Evolutionary conservation across 192 early-diverging fungal genomes (phyloP).

Genomic region (Dissophora ornata): DNA sequence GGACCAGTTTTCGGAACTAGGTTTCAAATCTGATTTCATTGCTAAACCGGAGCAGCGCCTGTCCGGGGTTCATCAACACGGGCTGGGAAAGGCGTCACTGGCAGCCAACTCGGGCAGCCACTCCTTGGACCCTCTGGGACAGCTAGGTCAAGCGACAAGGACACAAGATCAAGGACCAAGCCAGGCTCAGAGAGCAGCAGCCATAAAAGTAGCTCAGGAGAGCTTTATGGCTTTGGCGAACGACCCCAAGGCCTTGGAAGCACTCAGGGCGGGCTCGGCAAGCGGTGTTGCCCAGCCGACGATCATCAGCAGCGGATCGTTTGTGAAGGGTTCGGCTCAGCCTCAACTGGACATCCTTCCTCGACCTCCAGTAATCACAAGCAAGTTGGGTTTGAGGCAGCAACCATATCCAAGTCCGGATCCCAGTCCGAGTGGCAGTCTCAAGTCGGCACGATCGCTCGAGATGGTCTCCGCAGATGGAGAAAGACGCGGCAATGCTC

Average conservation of each 20-base stretch:
- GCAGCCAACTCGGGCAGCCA: conserved; percentile 9
- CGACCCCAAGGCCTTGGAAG: conserved; percentile 28
- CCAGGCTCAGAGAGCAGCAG: conserved; percentile 35
- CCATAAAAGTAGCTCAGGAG: conserved; percentile 28
- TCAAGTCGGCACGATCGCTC: conserved; percentile 6
- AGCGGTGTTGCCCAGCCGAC: conserved; percentile 7
- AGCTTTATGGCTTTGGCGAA: conserved; percentile 36
- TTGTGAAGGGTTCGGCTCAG: conserved; percentile 8
- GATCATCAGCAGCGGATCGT: conserved; percentile 35
- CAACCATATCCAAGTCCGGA: conserved; percentile 1
- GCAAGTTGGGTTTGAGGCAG: conserved; percentile 7
- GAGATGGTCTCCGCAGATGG: background rate
- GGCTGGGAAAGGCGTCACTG: conserved; percentile 16
- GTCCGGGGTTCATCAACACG: conserved; percentile 15
- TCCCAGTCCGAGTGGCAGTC: conserved; percentile 8
- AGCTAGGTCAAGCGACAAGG: conserved; percentile 37
- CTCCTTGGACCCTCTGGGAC: conserved; percentile 36
- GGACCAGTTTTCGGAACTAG: conserved; percentile 49
- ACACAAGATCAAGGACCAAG: conserved; percentile 32
- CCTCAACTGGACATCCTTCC: conserved; percentile 10
- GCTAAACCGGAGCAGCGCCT: conserved; percentile 30
- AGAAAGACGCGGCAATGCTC: conserved; percentile 12
- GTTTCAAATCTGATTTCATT: conserved; percentile 42
- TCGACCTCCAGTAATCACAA: conserved; percentile 11
- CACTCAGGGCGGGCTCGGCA: conserved; percentile 18